Evolutionary conservation across 2,329 filamentous ascomycete species (phyloP).

Genomic region (Arthrobotrys conoides): DNA sequence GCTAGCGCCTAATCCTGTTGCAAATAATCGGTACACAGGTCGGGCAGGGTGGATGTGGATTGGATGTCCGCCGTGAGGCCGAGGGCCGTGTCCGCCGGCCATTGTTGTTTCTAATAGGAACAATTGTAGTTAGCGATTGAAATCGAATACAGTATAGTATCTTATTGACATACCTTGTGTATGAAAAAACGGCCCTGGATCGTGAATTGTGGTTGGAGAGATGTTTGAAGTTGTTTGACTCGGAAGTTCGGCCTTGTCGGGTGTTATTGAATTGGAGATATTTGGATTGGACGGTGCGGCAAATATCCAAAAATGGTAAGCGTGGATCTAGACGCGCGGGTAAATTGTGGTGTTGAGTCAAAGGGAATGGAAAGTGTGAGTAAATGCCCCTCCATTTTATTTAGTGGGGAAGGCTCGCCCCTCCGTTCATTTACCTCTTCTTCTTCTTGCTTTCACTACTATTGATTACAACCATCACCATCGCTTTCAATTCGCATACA

Average conservation of each 20-base stretch:
- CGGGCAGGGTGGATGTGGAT: constrained; percentile 74
- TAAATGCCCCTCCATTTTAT: constrained; percentile 47
- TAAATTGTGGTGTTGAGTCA: constrained; percentile 26
- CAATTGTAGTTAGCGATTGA: neutral
- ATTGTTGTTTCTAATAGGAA: constrained; percentile 27
- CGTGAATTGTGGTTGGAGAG: neutral
- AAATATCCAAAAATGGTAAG: neutral
- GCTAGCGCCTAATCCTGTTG: constrained; percentile 88
- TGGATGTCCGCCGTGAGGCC: constrained; percentile 67
- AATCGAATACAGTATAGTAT: neutral
- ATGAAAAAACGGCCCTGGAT: neutral
- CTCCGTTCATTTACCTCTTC: constrained; percentile 14
- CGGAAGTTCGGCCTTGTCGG: constrained; percentile 1
- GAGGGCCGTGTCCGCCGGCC: constrained; percentile 45
- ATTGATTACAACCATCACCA: neutral
- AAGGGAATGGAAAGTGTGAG: constrained; percentile 16
- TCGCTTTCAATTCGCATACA: neutral
- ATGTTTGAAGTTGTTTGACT: neutral
- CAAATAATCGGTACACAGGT: constrained; percentile 85
- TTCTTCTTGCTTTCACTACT: constrained; percentile 1
- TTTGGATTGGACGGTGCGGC: constrained; percentile 23
- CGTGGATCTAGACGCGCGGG: constrained; percentile 24
- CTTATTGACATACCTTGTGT: neutral
- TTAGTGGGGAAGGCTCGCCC: constrained; percentile 40
- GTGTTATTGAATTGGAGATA: neutral